These are phyloP conservation scores for Tuber aestivum DNA, from an alignment of 495 filamentous ascomycete genomes.

Conservation along the genomic window DNA sequence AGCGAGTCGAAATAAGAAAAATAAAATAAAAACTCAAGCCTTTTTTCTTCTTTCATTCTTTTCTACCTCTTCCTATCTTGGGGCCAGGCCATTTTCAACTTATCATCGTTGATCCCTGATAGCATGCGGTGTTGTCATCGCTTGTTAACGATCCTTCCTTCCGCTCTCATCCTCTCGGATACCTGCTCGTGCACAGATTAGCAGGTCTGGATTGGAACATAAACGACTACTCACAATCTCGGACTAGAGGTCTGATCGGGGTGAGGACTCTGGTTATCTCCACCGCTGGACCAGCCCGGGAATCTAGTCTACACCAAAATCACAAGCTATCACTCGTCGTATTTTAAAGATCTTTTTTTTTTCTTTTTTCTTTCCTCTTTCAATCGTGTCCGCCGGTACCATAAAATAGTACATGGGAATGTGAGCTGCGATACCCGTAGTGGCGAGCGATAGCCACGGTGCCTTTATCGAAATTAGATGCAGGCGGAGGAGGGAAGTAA, in stretches of 20 bases:
- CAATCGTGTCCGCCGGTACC: background rate
- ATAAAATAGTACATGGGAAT: background rate
- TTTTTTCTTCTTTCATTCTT: background rate
- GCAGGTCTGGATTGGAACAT: background rate
- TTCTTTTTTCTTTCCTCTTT: background rate
- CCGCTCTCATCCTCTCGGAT: background rate
- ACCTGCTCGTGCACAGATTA: background rate
- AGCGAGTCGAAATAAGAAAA: background rate
- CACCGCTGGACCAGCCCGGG: background rate
- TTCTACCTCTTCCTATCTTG: background rate
- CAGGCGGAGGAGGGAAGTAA: background rate
- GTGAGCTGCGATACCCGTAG: background rate
- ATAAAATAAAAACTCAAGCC: background rate
- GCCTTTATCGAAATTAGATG: background rate
- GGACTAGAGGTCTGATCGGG: background rate
- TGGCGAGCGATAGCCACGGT: background rate
- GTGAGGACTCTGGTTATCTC: background rate
- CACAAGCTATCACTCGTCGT: background rate
- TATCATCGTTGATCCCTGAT: background rate
- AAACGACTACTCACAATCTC: background rate
- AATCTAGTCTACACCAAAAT: background rate
- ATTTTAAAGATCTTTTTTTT: background rate
- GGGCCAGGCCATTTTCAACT: background rate
- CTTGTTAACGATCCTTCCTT: background rate
- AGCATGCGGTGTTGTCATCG: background rate